Conservation (phyloP, 352 stramenopile species). For the Phytophthora kernoviae region DNA sequence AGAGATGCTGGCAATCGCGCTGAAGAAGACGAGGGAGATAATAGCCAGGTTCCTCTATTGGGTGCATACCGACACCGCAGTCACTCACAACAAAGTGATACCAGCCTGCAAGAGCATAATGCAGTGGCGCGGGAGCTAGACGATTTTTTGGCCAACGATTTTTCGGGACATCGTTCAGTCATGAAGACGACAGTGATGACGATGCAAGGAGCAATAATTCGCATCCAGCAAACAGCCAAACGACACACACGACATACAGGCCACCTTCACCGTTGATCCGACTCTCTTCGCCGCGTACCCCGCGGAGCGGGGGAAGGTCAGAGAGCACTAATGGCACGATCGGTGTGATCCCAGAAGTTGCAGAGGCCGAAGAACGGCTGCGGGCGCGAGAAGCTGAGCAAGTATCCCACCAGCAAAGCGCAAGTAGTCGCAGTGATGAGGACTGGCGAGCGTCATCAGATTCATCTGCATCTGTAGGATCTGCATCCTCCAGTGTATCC, state of each 20-base stretch:
- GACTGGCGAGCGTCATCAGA: conserved; percentile 23
- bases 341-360: conserved; percentile 69
- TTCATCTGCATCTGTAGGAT: conserved; percentile 32
- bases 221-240: conserved; percentile 10
- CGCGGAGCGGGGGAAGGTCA: conserved; percentile 16
- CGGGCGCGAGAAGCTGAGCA: conserved; percentile 25
- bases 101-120: conserved; percentile 26
- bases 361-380: conserved; percentile 51
- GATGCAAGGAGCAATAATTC: conserved; percentile 36
- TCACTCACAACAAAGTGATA: conserved; percentile 20
- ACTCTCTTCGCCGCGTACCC: conserved; percentile 32
- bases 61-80: conserved; percentile 48
- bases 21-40: conserved; percentile 43
- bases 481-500: conserved; percentile 35
- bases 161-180: conserved; percentile 65
- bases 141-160: conserved; percentile 69
- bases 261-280: conserved; percentile 26
- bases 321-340: conserved; percentile 17
- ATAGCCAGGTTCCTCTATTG: conserved; percentile 65
- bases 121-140: conserved; percentile 45
- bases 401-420: background rate
- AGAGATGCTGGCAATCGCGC: conserved; percentile 15
- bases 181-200: conserved; percentile 18
- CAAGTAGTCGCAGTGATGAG: conserved; percentile 5
- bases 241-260: conserved; percentile 17